phyloP scores from a whole-genome alignment of 2,329 filamentous ascomycete species.

The Neonectria magnoliae region DNA sequence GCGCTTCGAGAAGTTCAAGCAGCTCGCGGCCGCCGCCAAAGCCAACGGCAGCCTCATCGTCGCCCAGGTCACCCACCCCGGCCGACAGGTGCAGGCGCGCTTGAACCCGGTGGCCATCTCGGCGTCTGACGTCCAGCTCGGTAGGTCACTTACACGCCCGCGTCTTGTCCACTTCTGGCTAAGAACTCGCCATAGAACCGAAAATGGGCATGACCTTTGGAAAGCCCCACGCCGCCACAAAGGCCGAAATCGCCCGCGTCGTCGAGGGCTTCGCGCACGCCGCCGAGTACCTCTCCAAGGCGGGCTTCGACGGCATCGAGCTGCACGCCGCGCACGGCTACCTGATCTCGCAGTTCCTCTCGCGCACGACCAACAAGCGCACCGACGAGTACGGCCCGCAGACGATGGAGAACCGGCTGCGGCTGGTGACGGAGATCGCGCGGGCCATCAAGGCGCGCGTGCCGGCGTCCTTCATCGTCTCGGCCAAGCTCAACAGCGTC shows the following conservation, averaged over 20 bases:
- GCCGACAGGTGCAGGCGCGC: conserved; percentile 55
- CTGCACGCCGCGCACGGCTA: conserved; percentile 66
- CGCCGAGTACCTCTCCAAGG: conserved; percentile 69
- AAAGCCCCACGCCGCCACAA: conserved; percentile 63
- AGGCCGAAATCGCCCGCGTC: conserved; percentile 66
- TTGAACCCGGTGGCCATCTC: conserved; percentile 53
- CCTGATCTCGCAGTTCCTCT: conserved; percentile 63
- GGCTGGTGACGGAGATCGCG: conserved; percentile 56
- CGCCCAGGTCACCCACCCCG: conserved; percentile 62
- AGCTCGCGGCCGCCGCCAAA: conserved; percentile 65
- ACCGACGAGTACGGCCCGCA: conserved; percentile 60
- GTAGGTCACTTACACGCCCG: conserved; percentile 14
- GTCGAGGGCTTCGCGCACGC: conserved; percentile 70
- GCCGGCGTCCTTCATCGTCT: conserved; percentile 52
- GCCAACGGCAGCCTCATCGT: conserved; percentile 68
- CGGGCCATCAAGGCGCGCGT: conserved; percentile 46
- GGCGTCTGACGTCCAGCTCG: conserved; percentile 52
- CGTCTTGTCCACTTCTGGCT: not conserved
- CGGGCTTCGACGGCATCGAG: conserved; percentile 66
- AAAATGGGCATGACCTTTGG: conserved; percentile 49
- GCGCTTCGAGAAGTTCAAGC: conserved; percentile 70
- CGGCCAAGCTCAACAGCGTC: conserved; percentile 67
- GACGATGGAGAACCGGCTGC: conserved; percentile 55
- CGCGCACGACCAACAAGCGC: conserved; percentile 59
- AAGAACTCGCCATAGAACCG: conserved; percentile 24